Evolutionary conservation across 768 basidiomycete genomes (phyloP).

Genomic region (Termitomyces sp.): DNA sequence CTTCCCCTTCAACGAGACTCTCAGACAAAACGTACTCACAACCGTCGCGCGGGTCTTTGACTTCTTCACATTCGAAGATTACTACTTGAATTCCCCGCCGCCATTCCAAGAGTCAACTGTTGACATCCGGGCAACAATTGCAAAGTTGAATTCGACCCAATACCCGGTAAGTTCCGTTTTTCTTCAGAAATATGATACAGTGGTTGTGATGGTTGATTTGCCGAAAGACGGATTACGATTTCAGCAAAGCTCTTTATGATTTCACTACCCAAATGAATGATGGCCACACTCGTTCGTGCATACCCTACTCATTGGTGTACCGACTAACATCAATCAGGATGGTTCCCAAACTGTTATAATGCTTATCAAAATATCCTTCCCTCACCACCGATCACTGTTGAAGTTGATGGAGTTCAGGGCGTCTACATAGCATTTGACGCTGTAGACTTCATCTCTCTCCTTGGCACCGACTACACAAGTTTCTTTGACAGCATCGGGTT

Average conservation of each 20-base stretch:
- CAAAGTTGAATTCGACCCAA: conserved; percentile 43
- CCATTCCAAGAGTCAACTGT: conserved; percentile 55
- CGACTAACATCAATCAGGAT: conserved; percentile 34
- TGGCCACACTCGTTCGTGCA: conserved; percentile 55
- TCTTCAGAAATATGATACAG: neutral
- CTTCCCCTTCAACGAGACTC: conserved; percentile 55
- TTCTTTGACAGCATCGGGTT: conserved; percentile 49
- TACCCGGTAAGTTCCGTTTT: conserved; percentile 35
- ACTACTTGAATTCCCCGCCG: conserved; percentile 45
- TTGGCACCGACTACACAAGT: conserved; percentile 42
- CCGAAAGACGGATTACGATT: conserved; percentile 61
- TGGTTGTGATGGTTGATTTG: neutral
- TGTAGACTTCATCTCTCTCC: conserved; percentile 44
- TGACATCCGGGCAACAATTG: conserved; percentile 49
- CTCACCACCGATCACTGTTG: conserved; percentile 50
- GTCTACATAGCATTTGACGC: conserved; percentile 56
- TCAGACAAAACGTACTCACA: conserved; percentile 49
- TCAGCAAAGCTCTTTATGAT: conserved; percentile 55
- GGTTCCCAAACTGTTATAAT: conserved; percentile 56
- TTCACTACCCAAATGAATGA: conserved; percentile 58
- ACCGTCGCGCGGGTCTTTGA: conserved; percentile 46
- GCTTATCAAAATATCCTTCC: conserved; percentile 54
- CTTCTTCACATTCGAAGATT: conserved; percentile 54
- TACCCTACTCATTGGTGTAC: neutral
- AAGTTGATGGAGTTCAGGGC: conserved; percentile 41